Evolutionary conservation across 2,329 filamentous ascomycete species (phyloP), one percentile per base, ranked within the genome.

Genomic region (Bipolaris sorokiniana): DNA sequence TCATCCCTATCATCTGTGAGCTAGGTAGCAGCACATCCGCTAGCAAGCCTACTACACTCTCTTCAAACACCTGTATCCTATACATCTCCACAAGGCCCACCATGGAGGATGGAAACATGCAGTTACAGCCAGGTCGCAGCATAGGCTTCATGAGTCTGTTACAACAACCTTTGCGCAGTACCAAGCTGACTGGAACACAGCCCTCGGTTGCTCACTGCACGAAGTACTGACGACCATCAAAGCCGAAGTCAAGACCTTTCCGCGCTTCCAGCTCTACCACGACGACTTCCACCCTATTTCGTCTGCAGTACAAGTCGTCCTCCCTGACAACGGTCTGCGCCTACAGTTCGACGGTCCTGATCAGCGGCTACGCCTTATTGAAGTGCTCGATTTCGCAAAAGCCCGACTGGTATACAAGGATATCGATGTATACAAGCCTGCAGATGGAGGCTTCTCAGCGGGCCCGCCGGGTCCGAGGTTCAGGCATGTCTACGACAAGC

Each of bases 301-400:
- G 31, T 86, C 91, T 26, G 91, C 92, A 0, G 85, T 97, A 16
- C 81, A 91, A 41, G 78, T 98, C 53, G 83, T 83, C 16, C 85
- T 99, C 3, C 90, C 93, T 1, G 84, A 86, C 3, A 99, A 98
- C 77, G 95, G 95, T 26, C 77, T 99, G 28, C 90, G 94, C 11
- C 80, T 99, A 51, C 91, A 91, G 40, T 99, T 99, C 72, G 95
- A 99, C 73, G 95, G 93, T 0, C 88, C 91, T 3, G 93, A 98
- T 69, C 95, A 99, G 77, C 87, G 94, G 34, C 81, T 99, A 40
- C 90, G 95, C 2, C 80, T 99, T 59, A 91, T 99, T 66, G 95
- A 99, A 76, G 87, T 98, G 7, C 78, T 91, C 51, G 92, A 98
- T 78, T 97, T 99, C 73, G 88, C 89, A 45, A 95, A 92, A 75